phyloP scores from a whole-genome alignment of 2,329 filamentous ascomycete genomes.

The Lasiodiplodia theobromae region DNA sequence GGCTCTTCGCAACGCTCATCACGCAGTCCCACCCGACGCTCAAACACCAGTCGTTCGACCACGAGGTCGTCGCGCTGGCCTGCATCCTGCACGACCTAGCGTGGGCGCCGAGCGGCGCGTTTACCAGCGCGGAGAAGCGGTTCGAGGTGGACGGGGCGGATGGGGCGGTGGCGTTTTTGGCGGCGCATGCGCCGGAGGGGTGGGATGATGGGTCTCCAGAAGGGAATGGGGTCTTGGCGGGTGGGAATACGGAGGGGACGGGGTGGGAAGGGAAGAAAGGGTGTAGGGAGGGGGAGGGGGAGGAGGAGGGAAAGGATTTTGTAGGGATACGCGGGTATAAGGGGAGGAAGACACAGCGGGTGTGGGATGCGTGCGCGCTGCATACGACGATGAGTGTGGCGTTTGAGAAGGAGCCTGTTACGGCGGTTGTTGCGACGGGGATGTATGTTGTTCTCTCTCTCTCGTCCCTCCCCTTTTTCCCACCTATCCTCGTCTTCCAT shows the following conservation, averaged over 20 bases:
- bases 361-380: constrained; percentile 59
- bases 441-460: constrained; percentile 34
- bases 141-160: constrained; percentile 61
- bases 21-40: constrained; percentile 33
- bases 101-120: constrained; percentile 46
- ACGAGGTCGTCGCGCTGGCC: constrained; percentile 49
- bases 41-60: constrained; percentile 37
- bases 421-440: constrained; percentile 45
- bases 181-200: constrained; percentile 33
- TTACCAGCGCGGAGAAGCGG: constrained; percentile 53
- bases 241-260: constrained; percentile 39
- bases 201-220: constrained; percentile 42
- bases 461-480: background rate
- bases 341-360: constrained; percentile 45
- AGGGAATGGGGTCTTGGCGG: constrained; percentile 36
- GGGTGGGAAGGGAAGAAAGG: no score
- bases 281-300: background rate
- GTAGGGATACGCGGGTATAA: background rate
- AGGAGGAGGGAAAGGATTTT: no score
- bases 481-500: no score
- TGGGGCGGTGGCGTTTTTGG: constrained; percentile 51
- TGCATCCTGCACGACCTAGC: constrained; percentile 54
- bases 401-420: constrained; percentile 53
- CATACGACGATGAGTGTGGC: constrained; percentile 49
- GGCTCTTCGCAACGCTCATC: constrained; percentile 46